A percentile compares a stretch with the other conserved stretches of the same genome.
These are phyloP conservation scores for Blastosporella zonata DNA, from an alignment of 1,284 basidiomycete genomes.

Conservation along the genomic window DNA sequence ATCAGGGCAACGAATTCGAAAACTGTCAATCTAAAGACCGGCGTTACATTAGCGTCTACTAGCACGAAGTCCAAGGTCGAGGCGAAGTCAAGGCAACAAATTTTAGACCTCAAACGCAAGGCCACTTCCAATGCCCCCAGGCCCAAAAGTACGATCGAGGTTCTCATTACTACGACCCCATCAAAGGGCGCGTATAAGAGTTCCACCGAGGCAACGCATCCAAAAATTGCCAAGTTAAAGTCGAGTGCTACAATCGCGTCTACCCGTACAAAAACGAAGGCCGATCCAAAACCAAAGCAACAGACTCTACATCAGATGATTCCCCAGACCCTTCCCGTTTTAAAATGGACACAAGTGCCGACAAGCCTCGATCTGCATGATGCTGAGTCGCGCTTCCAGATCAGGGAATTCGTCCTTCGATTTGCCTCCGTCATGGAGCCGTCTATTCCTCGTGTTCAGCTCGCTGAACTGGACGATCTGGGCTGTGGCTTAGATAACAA, in stretches of 20 bases:
- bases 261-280: constrained; percentile 15
- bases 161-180: constrained; percentile 9
- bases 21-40: too few species aligned
- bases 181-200: background rate
- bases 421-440: constrained; percentile 53
- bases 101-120: too few species aligned
- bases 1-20: too few species aligned
- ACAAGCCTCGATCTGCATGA: constrained; percentile 42
- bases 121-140: too few species aligned
- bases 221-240: background rate
- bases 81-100: too few species aligned
- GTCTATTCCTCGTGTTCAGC: constrained; percentile 44
- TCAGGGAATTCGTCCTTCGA: constrained; percentile 70
- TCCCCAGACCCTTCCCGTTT: constrained; percentile 32
- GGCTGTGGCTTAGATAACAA: constrained; percentile 36
- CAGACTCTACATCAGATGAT: constrained; percentile 22
- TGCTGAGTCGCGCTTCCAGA: constrained; percentile 59
- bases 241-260: background rate
- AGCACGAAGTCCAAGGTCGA: too few species aligned
- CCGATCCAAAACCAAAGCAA: constrained; percentile 19
- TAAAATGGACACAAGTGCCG: constrained; percentile 50
- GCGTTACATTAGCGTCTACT: too few species aligned
- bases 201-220: too few species aligned
- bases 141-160: constrained; percentile 1
- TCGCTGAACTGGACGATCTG: constrained; percentile 67